A percentile compares a stretch with the other conserved stretches of the same genome.
These are phyloP conservation scores for Breviolum minutum DNA, from an alignment of 73 alveolate genomes.

Conservation along the genomic window DNA sequence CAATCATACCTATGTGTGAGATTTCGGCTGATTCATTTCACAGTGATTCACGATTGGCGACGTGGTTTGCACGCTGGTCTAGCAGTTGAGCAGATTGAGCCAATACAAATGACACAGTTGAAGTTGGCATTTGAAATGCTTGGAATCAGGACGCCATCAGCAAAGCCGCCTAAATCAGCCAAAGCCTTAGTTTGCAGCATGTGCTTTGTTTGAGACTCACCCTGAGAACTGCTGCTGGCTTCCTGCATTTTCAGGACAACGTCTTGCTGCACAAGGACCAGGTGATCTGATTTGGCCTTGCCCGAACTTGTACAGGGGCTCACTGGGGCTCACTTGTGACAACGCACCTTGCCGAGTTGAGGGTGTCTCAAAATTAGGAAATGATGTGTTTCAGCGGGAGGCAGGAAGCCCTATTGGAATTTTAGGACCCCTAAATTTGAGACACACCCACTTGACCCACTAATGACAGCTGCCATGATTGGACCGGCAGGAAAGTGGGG, in stretches of 20 bases:
- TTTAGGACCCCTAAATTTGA: not conserved
- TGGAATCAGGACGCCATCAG: constrained; percentile 20
- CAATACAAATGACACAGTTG: not conserved
- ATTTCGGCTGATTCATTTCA: no score
- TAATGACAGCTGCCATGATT: constrained; percentile 16
- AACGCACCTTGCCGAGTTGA: no score
- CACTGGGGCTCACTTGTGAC: not conserved
- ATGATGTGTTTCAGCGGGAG: not conserved
- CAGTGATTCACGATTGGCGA: no score
- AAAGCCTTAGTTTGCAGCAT: not conserved
- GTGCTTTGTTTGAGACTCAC: not conserved
- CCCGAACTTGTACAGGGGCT: constrained; percentile 14
- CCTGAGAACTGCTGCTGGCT: not conserved
- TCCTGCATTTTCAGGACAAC: not conserved
- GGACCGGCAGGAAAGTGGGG: constrained; percentile 30
- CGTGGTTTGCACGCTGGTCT: no score
- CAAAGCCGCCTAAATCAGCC: constrained; percentile 34
- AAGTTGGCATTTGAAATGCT: not conserved
- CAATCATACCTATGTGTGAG: no score
- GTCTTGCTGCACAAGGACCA: constrained; percentile 20
- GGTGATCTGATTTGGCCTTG: not conserved
- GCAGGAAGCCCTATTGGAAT: not conserved
- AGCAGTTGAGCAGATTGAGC: no score
- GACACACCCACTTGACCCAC: constrained; percentile 15
- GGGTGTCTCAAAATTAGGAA: not conserved